Evolutionary conservation across 1,139 yeast genomes (phyloP).

Genomic region (Lodderomyces oxycetoniae): DNA sequence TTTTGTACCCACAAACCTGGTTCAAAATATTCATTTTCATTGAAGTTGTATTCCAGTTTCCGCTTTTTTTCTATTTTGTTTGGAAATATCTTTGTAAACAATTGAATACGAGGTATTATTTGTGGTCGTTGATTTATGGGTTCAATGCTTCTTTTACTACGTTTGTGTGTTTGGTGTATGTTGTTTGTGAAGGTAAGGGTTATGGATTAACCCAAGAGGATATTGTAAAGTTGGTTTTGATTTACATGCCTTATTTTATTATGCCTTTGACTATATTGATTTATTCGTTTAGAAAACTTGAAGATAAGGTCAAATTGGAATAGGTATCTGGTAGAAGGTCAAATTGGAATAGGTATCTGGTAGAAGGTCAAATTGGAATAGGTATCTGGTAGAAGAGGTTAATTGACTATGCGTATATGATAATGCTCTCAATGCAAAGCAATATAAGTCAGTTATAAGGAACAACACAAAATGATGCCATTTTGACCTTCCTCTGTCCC

Average conservation of each 20-base stretch:
- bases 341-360: too few species aligned
- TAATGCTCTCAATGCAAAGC: too few species aligned
- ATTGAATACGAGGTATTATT: conserved; percentile 32
- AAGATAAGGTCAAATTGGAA: too few species aligned
- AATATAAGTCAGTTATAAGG: too few species aligned
- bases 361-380: too few species aligned
- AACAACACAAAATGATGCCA: too few species aligned
- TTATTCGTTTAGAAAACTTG: too few species aligned
- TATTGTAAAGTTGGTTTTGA: conserved; percentile 37
- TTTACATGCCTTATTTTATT: conserved; percentile 65
- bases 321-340: too few species aligned
- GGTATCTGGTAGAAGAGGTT: too few species aligned
- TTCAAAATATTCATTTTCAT: conserved; percentile 62
- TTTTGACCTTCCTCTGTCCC: too few species aligned
- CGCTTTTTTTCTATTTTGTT: conserved; percentile 56
- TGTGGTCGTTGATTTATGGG: conserved; percentile 61
- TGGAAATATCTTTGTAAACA: conserved; percentile 15
- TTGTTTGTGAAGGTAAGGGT: conserved; percentile 20
- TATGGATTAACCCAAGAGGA: conserved; percentile 29
- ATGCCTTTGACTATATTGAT: conserved; percentile 56
- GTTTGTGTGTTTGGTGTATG: conserved; percentile 52
- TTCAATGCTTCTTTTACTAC: conserved; percentile 76
- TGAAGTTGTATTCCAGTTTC: conserved; percentile 73
- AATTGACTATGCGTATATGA: too few species aligned
- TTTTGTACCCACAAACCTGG: conserved; percentile 59